Evolutionary conservation across 148 eudicot species (phyloP).

Genomic region (Heliamphora exappendiculata): DNA sequence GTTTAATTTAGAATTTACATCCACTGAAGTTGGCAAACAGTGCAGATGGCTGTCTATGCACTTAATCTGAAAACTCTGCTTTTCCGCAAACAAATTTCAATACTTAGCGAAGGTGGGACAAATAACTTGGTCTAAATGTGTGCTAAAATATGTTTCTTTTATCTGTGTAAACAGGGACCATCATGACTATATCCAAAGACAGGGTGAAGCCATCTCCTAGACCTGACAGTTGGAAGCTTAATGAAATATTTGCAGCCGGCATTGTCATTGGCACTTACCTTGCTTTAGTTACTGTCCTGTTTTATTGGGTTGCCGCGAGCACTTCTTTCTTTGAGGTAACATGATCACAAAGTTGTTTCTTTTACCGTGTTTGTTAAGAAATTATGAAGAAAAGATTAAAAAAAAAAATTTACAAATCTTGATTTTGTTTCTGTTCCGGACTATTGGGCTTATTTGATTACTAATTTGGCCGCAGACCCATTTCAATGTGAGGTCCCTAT

Average conservation of each 20-base stretch:
- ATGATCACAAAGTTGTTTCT: constrained; percentile 5
- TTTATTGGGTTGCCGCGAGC: constrained; percentile 48
- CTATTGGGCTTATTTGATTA: background rate
- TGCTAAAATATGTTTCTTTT: constrained; percentile 4
- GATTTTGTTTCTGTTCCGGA: constrained; percentile 1
- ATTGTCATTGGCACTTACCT: constrained; percentile 62
- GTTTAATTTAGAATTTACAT: background rate
- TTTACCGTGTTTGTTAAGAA: background rate
- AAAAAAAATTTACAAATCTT: background rate
- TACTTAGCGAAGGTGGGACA: background rate
- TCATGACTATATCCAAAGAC: constrained; percentile 74
- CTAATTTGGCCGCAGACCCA: constrained; percentile 27
- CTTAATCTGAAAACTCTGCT: background rate
- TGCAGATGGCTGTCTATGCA: background rate
- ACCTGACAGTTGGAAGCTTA: constrained; percentile 75
- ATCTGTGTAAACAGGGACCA: constrained; percentile 46
- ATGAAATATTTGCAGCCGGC: constrained; percentile 69
- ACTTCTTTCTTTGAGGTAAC: constrained; percentile 60
- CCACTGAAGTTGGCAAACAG: background rate
- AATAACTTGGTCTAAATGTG: background rate
- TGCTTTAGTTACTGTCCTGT: constrained; percentile 66
- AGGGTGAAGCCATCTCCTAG: constrained; percentile 58
- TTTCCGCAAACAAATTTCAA: background rate
- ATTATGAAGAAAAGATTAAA: background rate
- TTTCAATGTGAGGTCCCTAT: constrained; percentile 47